Conservation (phyloP, 352 stramenopile genomes). For the Phytophthora tentaculata region DNA sequence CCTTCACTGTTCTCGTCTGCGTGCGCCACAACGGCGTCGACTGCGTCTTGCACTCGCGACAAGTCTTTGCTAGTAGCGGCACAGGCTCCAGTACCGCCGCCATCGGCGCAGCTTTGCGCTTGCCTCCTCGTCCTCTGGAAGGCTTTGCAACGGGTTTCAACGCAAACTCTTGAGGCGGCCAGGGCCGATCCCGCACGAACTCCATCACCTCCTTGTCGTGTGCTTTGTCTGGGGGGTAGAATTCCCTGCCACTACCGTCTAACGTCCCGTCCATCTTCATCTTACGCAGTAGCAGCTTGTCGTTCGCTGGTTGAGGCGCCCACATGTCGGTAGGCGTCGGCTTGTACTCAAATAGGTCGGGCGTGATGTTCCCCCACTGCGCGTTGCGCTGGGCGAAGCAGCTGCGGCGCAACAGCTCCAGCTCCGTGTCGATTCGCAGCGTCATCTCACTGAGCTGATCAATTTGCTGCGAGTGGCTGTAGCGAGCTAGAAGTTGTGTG, state of each 20-base stretch:
- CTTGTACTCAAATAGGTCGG: slow-evolving; percentile 55
- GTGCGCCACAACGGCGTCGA: slow-evolving; percentile 71
- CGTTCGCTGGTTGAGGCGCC: slow-evolving; percentile 46
- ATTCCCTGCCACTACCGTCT: slow-evolving; percentile 17
- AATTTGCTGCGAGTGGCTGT: slow-evolving; percentile 45
- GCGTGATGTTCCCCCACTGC: slow-evolving; percentile 58
- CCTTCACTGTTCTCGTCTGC: slow-evolving; percentile 29
- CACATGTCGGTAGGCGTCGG: slow-evolving; percentile 36
- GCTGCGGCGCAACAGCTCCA: slow-evolving; percentile 71
- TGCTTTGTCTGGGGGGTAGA: slow-evolving; percentile 25
- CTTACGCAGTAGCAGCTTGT: slow-evolving; percentile 44
- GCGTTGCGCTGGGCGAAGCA: slow-evolving; percentile 84
- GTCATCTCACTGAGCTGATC: slow-evolving; percentile 63
- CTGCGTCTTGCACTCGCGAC: slow-evolving; percentile 61
- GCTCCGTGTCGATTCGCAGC: slow-evolving; percentile 77
- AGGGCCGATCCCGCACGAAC: slow-evolving; percentile 66
- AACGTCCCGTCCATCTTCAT: slow-evolving; percentile 44
- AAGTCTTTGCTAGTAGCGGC: slow-evolving; percentile 39
- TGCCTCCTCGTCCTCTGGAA: slow-evolving; percentile 47
- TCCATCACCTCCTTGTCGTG: slow-evolving; percentile 27
- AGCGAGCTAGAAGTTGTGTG: slow-evolving; percentile 47
- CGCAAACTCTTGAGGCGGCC: slow-evolving; percentile 79
- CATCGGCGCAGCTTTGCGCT: slow-evolving; percentile 66
- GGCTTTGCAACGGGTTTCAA: slow-evolving; percentile 62
- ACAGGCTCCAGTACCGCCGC: slow-evolving; percentile 50